A percentile compares a stretch with the other conserved stretches of the same genome.
phyloP scores from a whole-genome alignment of 106 monocot genomes.

The Narthecium ossifragum region DNA sequence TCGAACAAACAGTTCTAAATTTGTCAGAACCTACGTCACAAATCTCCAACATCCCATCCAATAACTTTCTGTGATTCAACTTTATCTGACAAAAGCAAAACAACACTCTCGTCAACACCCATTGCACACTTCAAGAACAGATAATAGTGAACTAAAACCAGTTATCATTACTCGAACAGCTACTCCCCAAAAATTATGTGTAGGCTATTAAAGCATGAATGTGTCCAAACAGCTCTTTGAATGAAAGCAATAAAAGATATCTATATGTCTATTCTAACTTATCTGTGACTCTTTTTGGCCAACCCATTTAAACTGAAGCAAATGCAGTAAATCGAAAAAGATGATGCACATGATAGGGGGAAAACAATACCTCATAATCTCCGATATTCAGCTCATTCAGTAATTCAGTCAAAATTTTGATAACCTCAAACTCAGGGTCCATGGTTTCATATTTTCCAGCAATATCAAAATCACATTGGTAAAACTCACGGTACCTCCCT shows the following conservation, averaged over 20 bases:
- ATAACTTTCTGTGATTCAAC: constrained; percentile 84
- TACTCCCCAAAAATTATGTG: too few relatives aligned
- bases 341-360: neutral
- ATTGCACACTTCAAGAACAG: neutral
- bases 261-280: too few relatives aligned
- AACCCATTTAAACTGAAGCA: too few relatives aligned
- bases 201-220: too few relatives aligned
- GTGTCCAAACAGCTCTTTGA: too few relatives aligned
- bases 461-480: constrained; percentile 98
- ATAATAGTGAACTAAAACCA: neutral
- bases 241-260: too few relatives aligned
- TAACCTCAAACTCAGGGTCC: constrained; percentile 94
- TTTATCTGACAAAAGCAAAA: constrained; percentile 56
- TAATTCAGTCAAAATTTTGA: constrained; percentile 77
- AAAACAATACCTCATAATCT: constrained; percentile 66
- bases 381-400: constrained; percentile 80
- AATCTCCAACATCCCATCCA: constrained; percentile 97
- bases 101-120: neutral
- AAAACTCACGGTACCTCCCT: constrained; percentile 96
- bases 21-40: constrained; percentile 95
- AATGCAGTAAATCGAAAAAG: neutral
- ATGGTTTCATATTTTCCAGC: constrained; percentile 86
- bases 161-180: too few relatives aligned
- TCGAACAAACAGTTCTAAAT: constrained; percentile 98
- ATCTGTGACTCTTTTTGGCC: too few relatives aligned